These are phyloP conservation scores for Camellia granthamiana DNA, from an alignment of 148 eudicot genomes.

Conservation along the genomic window DNA sequence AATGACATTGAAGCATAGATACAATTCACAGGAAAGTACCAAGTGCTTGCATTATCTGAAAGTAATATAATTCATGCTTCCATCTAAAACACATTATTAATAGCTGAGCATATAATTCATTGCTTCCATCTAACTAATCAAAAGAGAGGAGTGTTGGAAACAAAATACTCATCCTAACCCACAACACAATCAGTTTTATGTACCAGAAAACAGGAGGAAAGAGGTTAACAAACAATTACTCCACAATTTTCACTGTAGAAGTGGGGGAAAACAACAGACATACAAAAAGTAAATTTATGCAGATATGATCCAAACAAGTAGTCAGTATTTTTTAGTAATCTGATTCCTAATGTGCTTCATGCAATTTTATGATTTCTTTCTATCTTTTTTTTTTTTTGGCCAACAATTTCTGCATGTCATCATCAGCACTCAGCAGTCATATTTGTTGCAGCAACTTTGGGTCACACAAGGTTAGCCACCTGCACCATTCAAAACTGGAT, in stretches of 20 bases:
- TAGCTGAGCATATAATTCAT: no score
- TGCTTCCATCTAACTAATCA: neutral
- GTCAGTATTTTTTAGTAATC: neutral
- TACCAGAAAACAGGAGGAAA: neutral
- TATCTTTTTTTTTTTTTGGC: no score
- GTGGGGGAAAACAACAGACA: neutral
- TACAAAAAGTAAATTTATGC: neutral
- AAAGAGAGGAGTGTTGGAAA: neutral
- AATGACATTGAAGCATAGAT: no score
- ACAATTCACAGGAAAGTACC: no score
- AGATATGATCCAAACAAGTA: neutral
- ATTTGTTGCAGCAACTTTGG: neutral
- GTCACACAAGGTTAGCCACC: neutral
- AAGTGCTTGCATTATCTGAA: no score
- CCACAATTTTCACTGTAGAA: neutral
- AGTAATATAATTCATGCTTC: no score
- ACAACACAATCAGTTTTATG: neutral
- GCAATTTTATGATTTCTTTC: neutral
- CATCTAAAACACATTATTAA: neutral
- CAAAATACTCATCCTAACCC: neutral
- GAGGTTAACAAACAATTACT: neutral
- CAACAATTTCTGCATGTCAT: neutral
- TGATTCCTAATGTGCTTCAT: neutral
- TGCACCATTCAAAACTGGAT: neutral
- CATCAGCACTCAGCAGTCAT: neutral